phyloP scores from a whole-genome alignment of 1,284 basidiomycete species.

The Tilletia setariae region DNA sequence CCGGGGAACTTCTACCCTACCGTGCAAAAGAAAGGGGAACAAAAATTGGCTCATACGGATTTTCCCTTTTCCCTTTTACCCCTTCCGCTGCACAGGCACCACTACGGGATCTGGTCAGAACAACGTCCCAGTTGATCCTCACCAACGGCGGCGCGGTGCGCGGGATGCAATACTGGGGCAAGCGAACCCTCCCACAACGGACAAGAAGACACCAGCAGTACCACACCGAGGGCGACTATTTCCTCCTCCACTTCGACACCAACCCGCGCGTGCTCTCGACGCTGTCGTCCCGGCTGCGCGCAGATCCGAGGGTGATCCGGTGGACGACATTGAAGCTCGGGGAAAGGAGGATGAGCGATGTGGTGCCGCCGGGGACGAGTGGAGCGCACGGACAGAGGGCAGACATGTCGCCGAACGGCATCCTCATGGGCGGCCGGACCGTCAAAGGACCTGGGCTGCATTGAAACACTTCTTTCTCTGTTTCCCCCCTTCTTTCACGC shows the following conservation, averaged over 20 bases:
- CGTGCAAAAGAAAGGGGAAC: too few species aligned
- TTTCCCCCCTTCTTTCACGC: too few species aligned
- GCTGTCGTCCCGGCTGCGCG: conserved; percentile 67
- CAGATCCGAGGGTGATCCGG: conserved; percentile 75
- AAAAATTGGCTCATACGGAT: too few species aligned
- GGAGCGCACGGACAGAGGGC: not conserved
- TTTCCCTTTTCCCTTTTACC: too few species aligned
- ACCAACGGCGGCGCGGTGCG: conserved; percentile 76
- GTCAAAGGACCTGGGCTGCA: conserved; percentile 8
- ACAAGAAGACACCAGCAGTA: conserved; percentile 69
- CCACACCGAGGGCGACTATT: conserved; percentile 74
- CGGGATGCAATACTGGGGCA: conserved; percentile 72
- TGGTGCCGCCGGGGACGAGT: conserved; percentile 31
- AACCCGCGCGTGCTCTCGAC: conserved; percentile 68
- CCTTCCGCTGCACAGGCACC: conserved; percentile 61
- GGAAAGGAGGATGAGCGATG: conserved; percentile 60
- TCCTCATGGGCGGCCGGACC: not conserved
- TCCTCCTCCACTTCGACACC: conserved; percentile 83
- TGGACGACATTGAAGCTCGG: conserved; percentile 78
- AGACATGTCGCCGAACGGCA: not conserved
- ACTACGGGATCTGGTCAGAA: conserved; percentile 71
- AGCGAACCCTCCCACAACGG: conserved; percentile 69
- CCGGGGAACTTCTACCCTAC: not conserved
- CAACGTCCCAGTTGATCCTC: conserved; percentile 71
- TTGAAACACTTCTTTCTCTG: not conserved